Conservation (phyloP, 202 grass and related monocot species). For the Hordeum pubiflorum region DNA sequence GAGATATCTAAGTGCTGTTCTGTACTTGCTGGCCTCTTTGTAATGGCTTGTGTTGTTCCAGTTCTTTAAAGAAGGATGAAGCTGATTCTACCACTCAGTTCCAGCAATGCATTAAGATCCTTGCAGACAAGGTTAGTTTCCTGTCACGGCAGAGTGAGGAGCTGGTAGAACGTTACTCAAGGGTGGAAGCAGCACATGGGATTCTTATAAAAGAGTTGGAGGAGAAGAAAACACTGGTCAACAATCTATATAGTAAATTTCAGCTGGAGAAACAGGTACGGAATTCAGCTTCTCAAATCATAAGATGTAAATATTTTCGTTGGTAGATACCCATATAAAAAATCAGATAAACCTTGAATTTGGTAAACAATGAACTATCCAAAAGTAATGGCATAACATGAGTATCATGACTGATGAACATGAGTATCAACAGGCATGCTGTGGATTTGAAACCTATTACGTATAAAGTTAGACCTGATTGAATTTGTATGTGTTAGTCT, state of each 20-base stretch:
- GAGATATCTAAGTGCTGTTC: background rate
- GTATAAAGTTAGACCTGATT: background rate
- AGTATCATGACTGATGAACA: background rate
- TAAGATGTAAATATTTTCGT: background rate
- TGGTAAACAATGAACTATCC: background rate
- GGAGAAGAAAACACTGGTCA: constrained; percentile 61
- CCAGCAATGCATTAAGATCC: constrained; percentile 78
- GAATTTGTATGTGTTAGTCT: background rate
- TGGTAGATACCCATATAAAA: background rate
- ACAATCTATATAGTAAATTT: constrained; percentile 66
- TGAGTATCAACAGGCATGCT: background rate
- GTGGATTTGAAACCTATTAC: background rate
- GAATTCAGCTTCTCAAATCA: constrained; percentile 6
- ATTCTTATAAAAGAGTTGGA: constrained; percentile 63
- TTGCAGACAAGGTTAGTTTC: constrained; percentile 69
- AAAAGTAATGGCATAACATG: background rate
- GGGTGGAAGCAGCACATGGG: constrained; percentile 44
- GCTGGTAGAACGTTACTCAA: constrained; percentile 47
- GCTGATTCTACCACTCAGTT: constrained; percentile 66
- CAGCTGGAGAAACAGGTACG: constrained; percentile 92
- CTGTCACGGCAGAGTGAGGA: constrained; percentile 48
- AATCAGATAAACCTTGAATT: background rate
- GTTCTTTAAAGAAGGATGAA: constrained; percentile 78
- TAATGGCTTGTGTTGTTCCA: constrained; percentile 28
- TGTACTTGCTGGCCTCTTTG: background rate